These are phyloP conservation scores for Ustilago trichophora DNA, from an alignment of 1,284 basidiomycete genomes.

Conservation along the genomic window DNA sequence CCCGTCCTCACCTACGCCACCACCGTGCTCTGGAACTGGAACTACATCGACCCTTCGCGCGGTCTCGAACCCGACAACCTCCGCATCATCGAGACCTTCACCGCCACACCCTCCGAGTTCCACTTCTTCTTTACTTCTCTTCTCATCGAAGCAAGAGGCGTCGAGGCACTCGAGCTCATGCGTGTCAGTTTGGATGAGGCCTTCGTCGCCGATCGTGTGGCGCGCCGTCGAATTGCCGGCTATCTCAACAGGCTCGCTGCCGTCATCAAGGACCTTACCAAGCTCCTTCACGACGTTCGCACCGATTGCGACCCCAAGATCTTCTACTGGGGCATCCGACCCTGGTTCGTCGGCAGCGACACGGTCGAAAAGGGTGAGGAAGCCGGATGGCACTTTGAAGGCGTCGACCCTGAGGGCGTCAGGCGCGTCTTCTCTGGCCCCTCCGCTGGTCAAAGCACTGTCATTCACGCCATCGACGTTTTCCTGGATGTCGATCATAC, in stretches of 20 bases:
- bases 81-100: slow-evolving; percentile 77
- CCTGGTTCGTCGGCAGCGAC: slow-evolving; percentile 90
- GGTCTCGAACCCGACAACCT: slow-evolving; percentile 60
- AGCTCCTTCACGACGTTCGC: slow-evolving; percentile 69
- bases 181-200: slow-evolving; percentile 87
- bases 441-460: slow-evolving; percentile 86
- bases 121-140: slow-evolving; percentile 89
- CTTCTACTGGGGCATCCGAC: slow-evolving; percentile 86
- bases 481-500: slow-evolving; percentile 84
- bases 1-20: slow-evolving; percentile 93
- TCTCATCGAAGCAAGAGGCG: slow-evolving; percentile 90
- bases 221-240: slow-evolving; percentile 68
- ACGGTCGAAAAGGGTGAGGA: slow-evolving; percentile 66
- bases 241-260: slow-evolving; percentile 76
- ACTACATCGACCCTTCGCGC: slow-evolving; percentile 61
- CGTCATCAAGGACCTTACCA: slow-evolving; percentile 71
- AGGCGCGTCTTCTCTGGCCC: slow-evolving; percentile 76
- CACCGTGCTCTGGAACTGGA: slow-evolving; percentile 92
- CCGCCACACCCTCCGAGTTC: slow-evolving; percentile 81
- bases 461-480: slow-evolving; percentile 87
- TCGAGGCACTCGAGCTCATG: slow-evolving; percentile 85
- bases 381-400: slow-evolving; percentile 82
- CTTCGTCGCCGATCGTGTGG: slow-evolving; percentile 84
- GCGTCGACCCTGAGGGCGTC: slow-evolving; percentile 71
- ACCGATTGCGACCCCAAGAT: slow-evolving; percentile 79